These are phyloP conservation scores for Allomyces macrogynus DNA, from an alignment of 192 early-diverging fungal species.

Conservation along the genomic window DNA sequence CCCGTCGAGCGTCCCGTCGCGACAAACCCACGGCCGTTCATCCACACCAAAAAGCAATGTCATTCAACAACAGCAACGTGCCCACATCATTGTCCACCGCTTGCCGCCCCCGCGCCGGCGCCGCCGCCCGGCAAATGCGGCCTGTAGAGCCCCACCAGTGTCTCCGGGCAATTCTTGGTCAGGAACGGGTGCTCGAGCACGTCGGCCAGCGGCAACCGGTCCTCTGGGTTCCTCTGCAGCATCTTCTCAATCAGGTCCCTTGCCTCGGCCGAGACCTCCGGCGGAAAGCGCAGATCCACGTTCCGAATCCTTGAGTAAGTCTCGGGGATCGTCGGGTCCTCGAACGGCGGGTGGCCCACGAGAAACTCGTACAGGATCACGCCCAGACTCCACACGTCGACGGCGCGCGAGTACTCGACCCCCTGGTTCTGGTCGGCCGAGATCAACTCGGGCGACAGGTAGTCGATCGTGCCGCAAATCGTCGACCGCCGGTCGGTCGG, in stretches of 20 bases:
- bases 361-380: conserved; percentile 86
- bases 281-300: conserved; percentile 66
- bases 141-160: background rate
- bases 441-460: conserved; percentile 90
- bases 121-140: too few relatives aligned
- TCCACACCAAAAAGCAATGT: too few relatives aligned
- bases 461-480: conserved; percentile 87
- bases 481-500: conserved; percentile 60
- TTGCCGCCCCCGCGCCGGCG: too few relatives aligned
- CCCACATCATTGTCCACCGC: too few relatives aligned
- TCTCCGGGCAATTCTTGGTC: conserved; percentile 9
- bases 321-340: conserved; percentile 39
- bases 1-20: too few relatives aligned
- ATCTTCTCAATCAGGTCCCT: conserved; percentile 71
- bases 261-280: conserved; percentile 54
- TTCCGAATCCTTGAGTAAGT: conserved; percentile 67
- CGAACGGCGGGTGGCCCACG: conserved; percentile 79
- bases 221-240: conserved; percentile 42
- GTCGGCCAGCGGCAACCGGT: conserved; percentile 47
- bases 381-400: conserved; percentile 79
- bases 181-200: conserved; percentile 67
- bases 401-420: conserved; percentile 14
- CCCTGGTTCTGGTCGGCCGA: conserved; percentile 59
- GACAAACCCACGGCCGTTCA: too few relatives aligned
- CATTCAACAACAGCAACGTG: too few relatives aligned